These are phyloP conservation scores for Aureobasidium pullulans DNA, from an alignment of 2,329 filamentous ascomycete genomes.

Conservation along the genomic window DNA sequence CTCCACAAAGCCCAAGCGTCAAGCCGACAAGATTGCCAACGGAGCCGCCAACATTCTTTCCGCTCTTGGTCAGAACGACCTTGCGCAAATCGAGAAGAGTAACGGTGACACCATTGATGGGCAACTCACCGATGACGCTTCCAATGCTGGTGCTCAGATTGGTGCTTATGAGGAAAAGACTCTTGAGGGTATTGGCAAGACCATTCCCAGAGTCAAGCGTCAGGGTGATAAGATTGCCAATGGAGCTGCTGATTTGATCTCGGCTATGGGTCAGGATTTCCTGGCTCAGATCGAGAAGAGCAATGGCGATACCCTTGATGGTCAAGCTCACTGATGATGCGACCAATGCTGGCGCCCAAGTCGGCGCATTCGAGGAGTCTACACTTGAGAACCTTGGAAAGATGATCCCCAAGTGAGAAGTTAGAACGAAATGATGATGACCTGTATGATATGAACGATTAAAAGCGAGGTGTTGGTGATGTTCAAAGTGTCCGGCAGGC, in stretches of 20 bases:
- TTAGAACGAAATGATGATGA: neutral
- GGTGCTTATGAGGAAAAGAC: slow-evolving; percentile 17
- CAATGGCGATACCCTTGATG: slow-evolving; percentile 17
- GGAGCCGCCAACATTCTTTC: slow-evolving; percentile 15
- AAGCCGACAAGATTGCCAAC: slow-evolving; percentile 7
- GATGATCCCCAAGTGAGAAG: slow-evolving; percentile 18
- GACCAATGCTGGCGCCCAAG: slow-evolving; percentile 16
- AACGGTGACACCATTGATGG: slow-evolving; percentile 17
- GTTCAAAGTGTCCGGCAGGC: too few species aligned
- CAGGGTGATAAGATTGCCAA: slow-evolving; percentile 23
- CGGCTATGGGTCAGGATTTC: slow-evolving; percentile 7
- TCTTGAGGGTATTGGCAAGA: slow-evolving; percentile 16
- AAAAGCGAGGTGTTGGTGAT: neutral
- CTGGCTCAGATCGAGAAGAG: neutral
- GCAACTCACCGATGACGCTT: slow-evolving; percentile 16
- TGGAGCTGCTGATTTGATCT: slow-evolving; percentile 15
- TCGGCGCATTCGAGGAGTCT: slow-evolving; percentile 16
- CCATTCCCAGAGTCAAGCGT: slow-evolving; percentile 14
- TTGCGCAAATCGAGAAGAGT: neutral
- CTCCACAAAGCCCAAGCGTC: neutral
- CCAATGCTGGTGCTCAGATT: slow-evolving; percentile 16
- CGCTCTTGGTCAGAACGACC: slow-evolving; percentile 1
- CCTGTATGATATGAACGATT: neutral
- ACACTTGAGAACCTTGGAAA: slow-evolving; percentile 18
- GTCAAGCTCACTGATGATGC: slow-evolving; percentile 16